Evolutionary conservation across 768 basidiomycete genomes (phyloP).

Genomic region (Boletus bicolor): DNA sequence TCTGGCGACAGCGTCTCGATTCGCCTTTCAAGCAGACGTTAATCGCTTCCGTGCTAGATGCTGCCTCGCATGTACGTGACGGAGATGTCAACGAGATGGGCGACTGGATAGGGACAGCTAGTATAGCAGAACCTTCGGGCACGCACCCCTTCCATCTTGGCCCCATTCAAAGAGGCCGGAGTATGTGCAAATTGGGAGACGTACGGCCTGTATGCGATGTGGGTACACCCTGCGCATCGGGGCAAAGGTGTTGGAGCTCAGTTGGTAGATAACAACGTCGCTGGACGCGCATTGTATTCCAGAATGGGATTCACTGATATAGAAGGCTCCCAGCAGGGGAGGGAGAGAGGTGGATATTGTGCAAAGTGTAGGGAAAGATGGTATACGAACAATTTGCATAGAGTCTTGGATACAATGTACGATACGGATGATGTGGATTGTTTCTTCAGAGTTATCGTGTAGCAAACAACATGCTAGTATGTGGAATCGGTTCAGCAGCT

Average conservation of each 20-base stretch:
- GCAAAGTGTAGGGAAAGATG: slow-evolving; percentile 30
- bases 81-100: background rate
- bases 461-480: background rate
- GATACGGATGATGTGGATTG: background rate
- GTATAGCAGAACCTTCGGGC: slow-evolving; percentile 14
- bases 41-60: slow-evolving; percentile 9
- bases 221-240: slow-evolving; percentile 29
- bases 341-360: slow-evolving; percentile 23
- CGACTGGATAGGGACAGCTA: slow-evolving; percentile 23
- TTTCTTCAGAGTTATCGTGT: background rate
- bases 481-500: background rate
- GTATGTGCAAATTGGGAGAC: slow-evolving; percentile 16
- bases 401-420: background rate
- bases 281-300: slow-evolving; percentile 18
- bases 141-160: background rate
- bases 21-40: slow-evolving; percentile 12
- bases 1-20: slow-evolving; percentile 23
- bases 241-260: slow-evolving; percentile 18
- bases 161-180: slow-evolving; percentile 13
- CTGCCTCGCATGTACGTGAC: background rate
- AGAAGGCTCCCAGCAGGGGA: slow-evolving; percentile 2
- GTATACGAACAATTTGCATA: background rate
- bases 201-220: slow-evolving; percentile 25
- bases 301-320: slow-evolving; percentile 21
- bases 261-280: slow-evolving; percentile 17